Evolutionary conservation across 2,329 filamentous ascomycete genomes (phyloP), one percentile per base, ranked within the genome.

Genomic region (Penicillium verrucosum): DNA sequence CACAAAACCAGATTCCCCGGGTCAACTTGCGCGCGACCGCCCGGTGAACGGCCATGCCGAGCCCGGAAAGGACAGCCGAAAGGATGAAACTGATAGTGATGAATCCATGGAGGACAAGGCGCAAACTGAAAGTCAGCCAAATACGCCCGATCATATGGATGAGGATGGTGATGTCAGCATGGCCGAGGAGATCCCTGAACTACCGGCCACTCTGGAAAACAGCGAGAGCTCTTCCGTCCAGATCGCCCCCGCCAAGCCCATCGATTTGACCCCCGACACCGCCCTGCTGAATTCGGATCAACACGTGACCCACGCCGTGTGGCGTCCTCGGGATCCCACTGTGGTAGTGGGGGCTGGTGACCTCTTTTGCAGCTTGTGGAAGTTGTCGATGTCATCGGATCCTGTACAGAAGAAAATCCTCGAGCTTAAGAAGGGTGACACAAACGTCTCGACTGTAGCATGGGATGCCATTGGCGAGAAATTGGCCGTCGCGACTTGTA

Each of bases 161-260:
- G 70, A 73, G n/a, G 77, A 79, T 56, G 73, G 74, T 14, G 77
- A 78, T 57, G 70, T 77, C 59, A 75, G 68, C 58, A 78, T 78
- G 74, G 63, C 65, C 52, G 65, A 67, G 52, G 63, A 68, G 54
- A 64, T 65, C 46, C 62, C 63, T 48, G 64, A 65, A 61, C 65
- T 70, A 50, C 67, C 69, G 32, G 71, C 72, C 56, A 79, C 77
- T 11, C 62, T 80, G 56, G 74, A 71, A 37, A 77, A 68, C 44
- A 78, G 78, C 48, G 69, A 71, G 53, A 80, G 78, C 66, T 68
- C 76, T 61, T 77, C 75, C 57, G 73, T 80, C 56, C 78, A 80
- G 67, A 79, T 77, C 63, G 69, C 70, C 49, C 75, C 77, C 66
- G 76, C 78, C 68, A 80, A 80, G 69, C 74, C 78, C 43, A 69